Percentiles rank a stretch among this genome's conserved stretches.
Evolutionary conservation across 2,329 filamentous ascomycete species (phyloP).

Genomic region (Didymellaceae sp.): DNA sequence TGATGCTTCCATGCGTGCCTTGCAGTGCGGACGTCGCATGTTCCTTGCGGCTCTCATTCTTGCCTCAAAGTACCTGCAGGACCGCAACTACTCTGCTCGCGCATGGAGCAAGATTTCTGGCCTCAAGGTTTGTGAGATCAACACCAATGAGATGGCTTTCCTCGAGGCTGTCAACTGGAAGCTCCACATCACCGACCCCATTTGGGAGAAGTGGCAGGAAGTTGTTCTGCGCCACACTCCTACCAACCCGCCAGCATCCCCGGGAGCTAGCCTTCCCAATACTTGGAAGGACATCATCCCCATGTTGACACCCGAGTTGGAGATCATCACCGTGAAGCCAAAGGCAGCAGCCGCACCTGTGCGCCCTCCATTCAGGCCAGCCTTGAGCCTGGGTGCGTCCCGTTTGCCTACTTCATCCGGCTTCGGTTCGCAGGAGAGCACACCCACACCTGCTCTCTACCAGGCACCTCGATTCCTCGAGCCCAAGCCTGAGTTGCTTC

Average conservation of each 20-base stretch:
- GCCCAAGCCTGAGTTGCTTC: constrained; percentile 57
- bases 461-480: constrained; percentile 58
- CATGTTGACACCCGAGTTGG: constrained; percentile 63
- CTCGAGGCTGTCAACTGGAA: constrained; percentile 91
- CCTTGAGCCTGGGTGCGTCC: constrained; percentile 30
- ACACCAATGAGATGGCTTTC: constrained; percentile 94
- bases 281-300: constrained; percentile 61
- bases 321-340: constrained; percentile 53
- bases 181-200: constrained; percentile 86
- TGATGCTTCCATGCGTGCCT: constrained; percentile 75
- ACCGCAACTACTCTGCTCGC: constrained; percentile 95
- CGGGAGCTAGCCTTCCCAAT: constrained; percentile 46
- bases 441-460: constrained; percentile 51
- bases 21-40: constrained; percentile 97
- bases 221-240: constrained; percentile 87
- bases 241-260: constrained; percentile 52
- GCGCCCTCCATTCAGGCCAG: constrained; percentile 33
- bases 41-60: constrained; percentile 93
- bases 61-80: constrained; percentile 96
- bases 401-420: constrained; percentile 34
- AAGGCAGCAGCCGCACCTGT: constrained; percentile 39
- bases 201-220: constrained; percentile 93
- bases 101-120: constrained; percentile 99
- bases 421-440: constrained; percentile 50
- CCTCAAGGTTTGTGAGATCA: constrained; percentile 91